Base-by-base conservation (phyloP, 1,284 basidiomycete genomes). In the Ceratobasidium papillatum region DNA sequence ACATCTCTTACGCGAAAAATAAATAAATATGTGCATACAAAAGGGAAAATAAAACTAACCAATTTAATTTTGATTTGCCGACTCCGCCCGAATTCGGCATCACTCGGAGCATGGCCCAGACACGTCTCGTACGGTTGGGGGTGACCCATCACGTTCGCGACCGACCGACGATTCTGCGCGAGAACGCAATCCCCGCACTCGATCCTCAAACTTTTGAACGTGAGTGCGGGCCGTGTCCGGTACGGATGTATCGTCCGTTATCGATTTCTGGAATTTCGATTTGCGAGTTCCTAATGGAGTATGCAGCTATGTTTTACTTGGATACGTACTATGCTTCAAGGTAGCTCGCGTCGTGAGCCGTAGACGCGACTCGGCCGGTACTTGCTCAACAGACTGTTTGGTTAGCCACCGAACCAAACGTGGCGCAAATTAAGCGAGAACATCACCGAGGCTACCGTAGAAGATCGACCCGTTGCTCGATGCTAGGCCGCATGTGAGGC, bases 81-180 rank as follows among this genome's bases (percentile, higher is more conserved):
- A 69, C n/a, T 56, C 66, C 66, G 52, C 47, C 66, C 66, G 66
- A 69, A 27, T 7, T 56, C 66, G 66, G 66, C 14, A 14, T 25
- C 27, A 38, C 12, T 30, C 66, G 66, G 66, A 69, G 27, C 43
- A 49, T 47, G 62, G 59, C 30, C 34, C 59, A 61, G 38, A 61
- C 59, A 34, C 14, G 2, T 14, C n/a, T n/a, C n/a, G n/a, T n/a
- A n/a, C n/a, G n/a, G 22, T 54, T 54, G 52, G 52, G 52, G 52
- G 11, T n/a, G 25, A 19, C 43, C 38, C 11, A 41, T 17, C 56
- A 59, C 56, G 56, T 27, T 27, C 34, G 56, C 30, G 59, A 43
- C 59, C n/a, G 30, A 25, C 27, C 59, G 59, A 41, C 22, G 59
- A 41, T 12, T 43, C 34, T 43, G 17, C 59, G 25, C 7, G 14